Evolutionary conservation across 2,329 filamentous ascomycete genomes (phyloP).

Genomic region (Westerdykella ornata): DNA sequence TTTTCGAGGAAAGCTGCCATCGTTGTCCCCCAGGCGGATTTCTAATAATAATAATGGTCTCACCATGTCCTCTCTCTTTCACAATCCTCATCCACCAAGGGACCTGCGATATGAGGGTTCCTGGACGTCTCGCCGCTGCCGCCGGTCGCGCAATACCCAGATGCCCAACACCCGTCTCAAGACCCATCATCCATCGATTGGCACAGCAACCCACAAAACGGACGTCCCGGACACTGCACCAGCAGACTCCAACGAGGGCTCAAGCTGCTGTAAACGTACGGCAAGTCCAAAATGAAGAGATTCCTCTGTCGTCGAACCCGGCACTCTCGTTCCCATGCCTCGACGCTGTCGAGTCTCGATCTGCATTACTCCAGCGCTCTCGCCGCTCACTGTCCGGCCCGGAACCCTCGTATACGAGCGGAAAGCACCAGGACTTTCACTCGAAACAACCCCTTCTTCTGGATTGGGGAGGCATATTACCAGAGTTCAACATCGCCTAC

Average conservation of each 20-base stretch:
- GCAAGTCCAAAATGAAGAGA: constrained; percentile 16
- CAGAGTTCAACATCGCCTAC: constrained; percentile 83
- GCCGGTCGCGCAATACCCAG: constrained; percentile 15
- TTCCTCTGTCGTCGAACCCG: constrained; percentile 32
- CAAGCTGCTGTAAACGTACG: constrained; percentile 16
- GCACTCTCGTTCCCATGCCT: constrained; percentile 39
- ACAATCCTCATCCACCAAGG: neutral
- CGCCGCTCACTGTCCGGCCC: constrained; percentile 66
- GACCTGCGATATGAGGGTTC: constrained; percentile 21
- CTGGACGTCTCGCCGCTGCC: constrained; percentile 22
- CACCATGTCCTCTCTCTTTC: neutral
- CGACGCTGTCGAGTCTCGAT: constrained; percentile 39
- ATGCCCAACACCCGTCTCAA: constrained; percentile 7
- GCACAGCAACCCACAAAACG: constrained; percentile 18
- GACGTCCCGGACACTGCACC: constrained; percentile 24
- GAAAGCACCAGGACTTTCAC: constrained; percentile 71
- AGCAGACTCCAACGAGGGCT: constrained; percentile 21
- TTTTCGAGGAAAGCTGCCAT: neutral
- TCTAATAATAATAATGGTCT: neutral
- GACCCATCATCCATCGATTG: constrained; percentile 7
- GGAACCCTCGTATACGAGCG: constrained; percentile 89
- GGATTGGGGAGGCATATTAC: constrained; percentile 92
- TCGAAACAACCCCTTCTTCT: constrained; percentile 69
- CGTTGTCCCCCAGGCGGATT: neutral
- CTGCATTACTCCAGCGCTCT: constrained; percentile 57